Percentiles rank a stretch among this genome's conserved stretches.
phyloP scores from a whole-genome alignment of 805 yeast genomes.

The Kluyveromyces starmeri region DNA sequence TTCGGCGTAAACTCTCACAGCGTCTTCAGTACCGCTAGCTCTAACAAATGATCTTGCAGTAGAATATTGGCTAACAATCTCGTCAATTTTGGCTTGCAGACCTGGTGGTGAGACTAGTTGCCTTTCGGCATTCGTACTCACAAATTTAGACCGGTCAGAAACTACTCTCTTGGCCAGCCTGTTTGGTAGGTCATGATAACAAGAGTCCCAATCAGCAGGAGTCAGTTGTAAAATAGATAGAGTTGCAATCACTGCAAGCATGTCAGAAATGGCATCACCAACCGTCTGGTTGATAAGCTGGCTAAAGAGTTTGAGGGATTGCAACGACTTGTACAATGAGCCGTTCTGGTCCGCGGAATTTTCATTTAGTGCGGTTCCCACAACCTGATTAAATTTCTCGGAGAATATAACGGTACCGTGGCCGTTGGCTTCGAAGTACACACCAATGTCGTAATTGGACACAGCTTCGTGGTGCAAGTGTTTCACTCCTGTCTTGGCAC shows the following conservation, averaged over 20 bases:
- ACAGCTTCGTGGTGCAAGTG: slow-evolving; percentile 89
- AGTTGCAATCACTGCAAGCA: slow-evolving; percentile 66
- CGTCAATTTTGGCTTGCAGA: slow-evolving; percentile 66
- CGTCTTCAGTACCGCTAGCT: slow-evolving; percentile 97
- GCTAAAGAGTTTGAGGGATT: slow-evolving; percentile 50
- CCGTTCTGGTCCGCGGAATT: not conserved
- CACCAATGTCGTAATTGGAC: slow-evolving; percentile 74
- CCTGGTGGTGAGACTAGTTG: slow-evolving; percentile 68
- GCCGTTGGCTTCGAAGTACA: slow-evolving; percentile 98
- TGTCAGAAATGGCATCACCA: slow-evolving; percentile 96
- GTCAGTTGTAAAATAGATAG: slow-evolving; percentile 45
- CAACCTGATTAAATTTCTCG: slow-evolving; percentile 35
- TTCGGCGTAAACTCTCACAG: slow-evolving; percentile 92
- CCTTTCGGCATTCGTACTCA: slow-evolving; percentile 87
- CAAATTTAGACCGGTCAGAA: slow-evolving; percentile 67
- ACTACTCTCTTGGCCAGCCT: slow-evolving; percentile 73
- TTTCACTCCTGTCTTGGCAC: slow-evolving; percentile 94
- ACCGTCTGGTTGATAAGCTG: slow-evolving; percentile 88
- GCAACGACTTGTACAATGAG: slow-evolving; percentile 33
- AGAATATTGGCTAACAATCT: slow-evolving; percentile 42
- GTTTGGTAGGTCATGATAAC: slow-evolving; percentile 83
- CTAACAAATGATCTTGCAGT: slow-evolving; percentile 85
- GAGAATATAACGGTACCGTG: slow-evolving; percentile 93
- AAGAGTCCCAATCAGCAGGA: slow-evolving; percentile 65
- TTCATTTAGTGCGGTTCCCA: slow-evolving; percentile 28